Percentiles rank a stretch among this genome's conserved stretches.
These are phyloP conservation scores for Phytophthora macrochlamydospora DNA, from an alignment of 352 stramenopile species.

Conservation along the genomic window DNA sequence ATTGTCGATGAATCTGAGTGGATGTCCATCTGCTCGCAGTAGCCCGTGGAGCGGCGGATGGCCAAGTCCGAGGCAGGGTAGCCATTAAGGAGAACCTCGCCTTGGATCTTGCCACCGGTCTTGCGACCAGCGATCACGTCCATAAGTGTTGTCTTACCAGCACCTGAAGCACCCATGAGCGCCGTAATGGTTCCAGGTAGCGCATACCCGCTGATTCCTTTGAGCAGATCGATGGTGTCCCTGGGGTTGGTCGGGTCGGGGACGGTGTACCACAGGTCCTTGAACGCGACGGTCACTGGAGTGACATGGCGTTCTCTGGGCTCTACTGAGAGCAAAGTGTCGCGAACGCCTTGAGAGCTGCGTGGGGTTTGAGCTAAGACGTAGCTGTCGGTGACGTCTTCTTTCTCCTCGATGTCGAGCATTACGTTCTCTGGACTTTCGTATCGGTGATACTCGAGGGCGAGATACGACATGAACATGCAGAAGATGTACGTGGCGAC, in stretches of 20 bases:
- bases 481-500: neutral
- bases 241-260: neutral
- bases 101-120: neutral
- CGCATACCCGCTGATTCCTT: neutral
- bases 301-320: neutral
- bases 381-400: neutral
- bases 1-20: constrained; percentile 85
- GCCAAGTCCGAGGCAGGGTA: constrained; percentile 36
- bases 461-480: neutral
- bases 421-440: neutral
- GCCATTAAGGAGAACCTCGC: constrained; percentile 8
- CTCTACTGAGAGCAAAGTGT: neutral
- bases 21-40: constrained; percentile 84
- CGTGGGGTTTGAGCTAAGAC: neutral
- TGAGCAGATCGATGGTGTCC: neutral
- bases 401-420: neutral
- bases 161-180: neutral
- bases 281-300: neutral
- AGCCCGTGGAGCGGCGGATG: constrained; percentile 47
- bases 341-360: neutral
- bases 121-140: neutral
- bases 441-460: neutral
- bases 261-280: no score
- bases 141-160: neutral
- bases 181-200: neutral